phyloP scores from a whole-genome alignment of 2,329 filamentous ascomycete genomes.

The Neopestalotiopsis rosae region DNA sequence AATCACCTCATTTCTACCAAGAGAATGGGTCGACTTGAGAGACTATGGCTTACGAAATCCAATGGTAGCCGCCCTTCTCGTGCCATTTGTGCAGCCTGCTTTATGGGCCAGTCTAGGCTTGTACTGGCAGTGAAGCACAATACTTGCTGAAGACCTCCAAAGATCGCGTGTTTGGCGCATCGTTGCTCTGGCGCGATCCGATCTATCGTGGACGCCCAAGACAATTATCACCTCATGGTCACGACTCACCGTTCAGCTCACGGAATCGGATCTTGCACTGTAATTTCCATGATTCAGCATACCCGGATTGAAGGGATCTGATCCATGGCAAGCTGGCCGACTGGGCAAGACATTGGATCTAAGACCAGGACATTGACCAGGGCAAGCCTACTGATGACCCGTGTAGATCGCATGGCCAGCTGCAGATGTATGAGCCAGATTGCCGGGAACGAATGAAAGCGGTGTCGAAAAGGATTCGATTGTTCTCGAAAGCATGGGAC shows the following conservation, averaged over 20 bases:
- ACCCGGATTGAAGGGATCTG: not conserved
- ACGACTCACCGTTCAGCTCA: conserved; percentile 1
- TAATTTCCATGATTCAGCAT: not conserved
- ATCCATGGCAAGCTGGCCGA: not conserved
- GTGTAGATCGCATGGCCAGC: conserved; percentile 3
- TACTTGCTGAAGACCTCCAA: not conserved
- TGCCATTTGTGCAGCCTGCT: not conserved
- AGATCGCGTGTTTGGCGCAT: not conserved
- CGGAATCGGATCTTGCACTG: conserved; percentile 1
- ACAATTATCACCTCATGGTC: not conserved
- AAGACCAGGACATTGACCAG: not conserved
- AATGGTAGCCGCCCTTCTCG: not conserved
- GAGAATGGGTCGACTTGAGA: not conserved
- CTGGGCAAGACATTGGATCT: not conserved
- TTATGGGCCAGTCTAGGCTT: not conserved
- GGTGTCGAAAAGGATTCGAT: not conserved
- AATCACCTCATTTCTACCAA: not conserved
- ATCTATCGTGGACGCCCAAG: not conserved
- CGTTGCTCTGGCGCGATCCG: not conserved
- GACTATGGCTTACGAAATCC: not conserved
- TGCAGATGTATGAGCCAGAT: conserved; percentile 12
- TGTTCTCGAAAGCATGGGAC: conserved; percentile 3
- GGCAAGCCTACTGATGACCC: not conserved
- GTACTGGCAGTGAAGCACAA: not conserved
- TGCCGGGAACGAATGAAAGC: conserved; percentile 7